Percentiles rank a stretch among this genome's conserved stretches.
Evolutionary conservation across 1,284 basidiomycete species (phyloP).

Genomic region (Coniophora puteana): DNA sequence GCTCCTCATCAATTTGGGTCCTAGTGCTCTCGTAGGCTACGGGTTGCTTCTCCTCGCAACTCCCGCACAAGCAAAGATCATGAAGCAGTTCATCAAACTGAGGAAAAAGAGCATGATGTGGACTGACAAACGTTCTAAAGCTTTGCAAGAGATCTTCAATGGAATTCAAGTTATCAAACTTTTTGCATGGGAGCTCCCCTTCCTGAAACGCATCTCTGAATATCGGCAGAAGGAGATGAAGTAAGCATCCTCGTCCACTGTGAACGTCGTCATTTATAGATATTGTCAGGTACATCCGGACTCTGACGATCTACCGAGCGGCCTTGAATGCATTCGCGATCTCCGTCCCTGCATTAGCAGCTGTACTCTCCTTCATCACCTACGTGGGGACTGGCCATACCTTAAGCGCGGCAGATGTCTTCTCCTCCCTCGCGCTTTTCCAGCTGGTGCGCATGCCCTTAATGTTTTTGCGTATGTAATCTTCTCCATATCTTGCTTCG

Average conservation of each 20-base stretch:
- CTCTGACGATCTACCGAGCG: conserved; percentile 69
- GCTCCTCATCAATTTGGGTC: conserved; percentile 70
- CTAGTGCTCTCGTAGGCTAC: conserved; percentile 81
- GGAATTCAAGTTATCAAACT: conserved; percentile 91
- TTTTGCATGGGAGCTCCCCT: conserved; percentile 80
- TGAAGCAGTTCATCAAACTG: conserved; percentile 73
- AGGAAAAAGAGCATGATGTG: conserved; percentile 82
- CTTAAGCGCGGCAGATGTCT: conserved; percentile 70
- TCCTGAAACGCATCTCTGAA: conserved; percentile 66
- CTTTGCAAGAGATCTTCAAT: conserved; percentile 80
- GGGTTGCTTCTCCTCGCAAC: conserved; percentile 71
- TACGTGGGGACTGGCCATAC: conserved; percentile 71
- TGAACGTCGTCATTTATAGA: background rate
- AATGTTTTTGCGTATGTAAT: conserved; percentile 51
- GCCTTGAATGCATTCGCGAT: conserved; percentile 67
- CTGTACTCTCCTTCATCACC: conserved; percentile 83
- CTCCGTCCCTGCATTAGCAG: conserved; percentile 76
- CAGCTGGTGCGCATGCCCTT: conserved; percentile 71
- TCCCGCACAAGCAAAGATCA: conserved; percentile 63
- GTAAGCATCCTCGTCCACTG: conserved; percentile 30
- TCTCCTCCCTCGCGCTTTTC: conserved; percentile 83
- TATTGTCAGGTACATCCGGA: conserved; percentile 60
- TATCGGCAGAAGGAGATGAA: conserved; percentile 74
- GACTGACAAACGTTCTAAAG: conserved; percentile 86
- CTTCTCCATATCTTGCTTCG: background rate